Evolutionary conservation across 1,139 yeast species (phyloP), one percentile per base, ranked within the genome.

Genomic region (Blastobotrys aristatus): DNA sequence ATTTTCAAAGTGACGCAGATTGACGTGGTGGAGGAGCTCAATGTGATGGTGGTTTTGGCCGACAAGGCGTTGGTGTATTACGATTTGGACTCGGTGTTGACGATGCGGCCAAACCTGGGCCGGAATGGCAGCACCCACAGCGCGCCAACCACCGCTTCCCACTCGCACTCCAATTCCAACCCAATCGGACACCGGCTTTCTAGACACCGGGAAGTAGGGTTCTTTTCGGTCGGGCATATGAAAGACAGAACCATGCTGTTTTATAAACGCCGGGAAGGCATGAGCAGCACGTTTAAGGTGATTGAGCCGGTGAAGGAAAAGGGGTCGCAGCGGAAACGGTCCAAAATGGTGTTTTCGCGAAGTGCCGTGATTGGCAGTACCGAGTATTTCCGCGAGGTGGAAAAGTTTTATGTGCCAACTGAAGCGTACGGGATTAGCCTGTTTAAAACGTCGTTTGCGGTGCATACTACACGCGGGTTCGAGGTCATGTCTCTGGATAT

Each of bases 381-480:
- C 3, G 73, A 68, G 40, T 61, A 59, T 32, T 68, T 68, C 53
- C 57, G 71, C 8, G 70, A 65, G 40, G 53, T 61, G 11, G 73
- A 69, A 42, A 57, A 63, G 40, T 57, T 67, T 43, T 55, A 53
- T 38, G 53, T 62, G 10, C 63, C 65, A 3, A 53, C 61, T 3
- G 72, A 69, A 30, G 50, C 63, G 10, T 52, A 53, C 36, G 66
- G 67, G 2, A 53, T 69, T 22, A 61, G 63, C 8, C 71, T 76
- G 49, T 65, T 73, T 50, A 70, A 70, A 50, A 67, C 70, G 4
- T 65, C 76, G 17, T 73, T 77, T 35, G 80, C 88, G 0, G 77
- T 83, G 1, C 85, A 83, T 58, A 76, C 89, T 2, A 69, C 77
- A 35, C 78, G 79, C 55, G 92, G 92, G 0, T 80, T 84, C 56